Percentiles rank a stretch among this genome's conserved stretches.
Evolutionary conservation across 257 asterid species (phyloP).

Genomic region (Paraleonurus japonicus): DNA sequence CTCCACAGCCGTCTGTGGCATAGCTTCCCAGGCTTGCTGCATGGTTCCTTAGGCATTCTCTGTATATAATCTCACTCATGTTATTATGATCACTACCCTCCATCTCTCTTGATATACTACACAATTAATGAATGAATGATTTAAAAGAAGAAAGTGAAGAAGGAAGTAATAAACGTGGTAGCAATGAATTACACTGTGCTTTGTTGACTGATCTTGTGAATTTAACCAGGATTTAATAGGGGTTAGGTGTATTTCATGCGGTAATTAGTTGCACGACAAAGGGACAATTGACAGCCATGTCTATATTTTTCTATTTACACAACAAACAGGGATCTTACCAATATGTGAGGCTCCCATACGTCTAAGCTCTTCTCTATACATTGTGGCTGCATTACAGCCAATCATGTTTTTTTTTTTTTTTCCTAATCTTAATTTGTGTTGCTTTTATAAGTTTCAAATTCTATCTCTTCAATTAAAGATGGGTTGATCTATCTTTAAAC

Average conservation of each 20-base stretch:
- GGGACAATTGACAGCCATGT: not conserved
- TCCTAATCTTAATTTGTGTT: not conserved
- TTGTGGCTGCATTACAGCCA: not conserved
- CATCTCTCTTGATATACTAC: constrained; percentile 29
- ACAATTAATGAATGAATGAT: too few species aligned
- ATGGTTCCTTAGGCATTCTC: constrained; percentile 70
- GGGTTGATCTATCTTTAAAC: too few species aligned
- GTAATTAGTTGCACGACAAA: not conserved
- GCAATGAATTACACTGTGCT: constrained; percentile 39
- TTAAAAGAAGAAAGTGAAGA: too few species aligned
- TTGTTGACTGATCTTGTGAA: constrained; percentile 22
- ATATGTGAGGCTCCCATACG: not conserved
- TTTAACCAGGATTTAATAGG: not conserved
- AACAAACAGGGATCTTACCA: not conserved
- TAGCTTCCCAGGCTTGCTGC: constrained; percentile 84
- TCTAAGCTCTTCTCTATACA: not conserved
- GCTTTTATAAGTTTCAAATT: not conserved
- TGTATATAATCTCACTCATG: constrained; percentile 32
- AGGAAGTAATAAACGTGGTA: constrained; percentile 33
- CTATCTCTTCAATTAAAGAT: too few species aligned
- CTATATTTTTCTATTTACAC: too few species aligned
- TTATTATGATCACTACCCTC: constrained; percentile 38
- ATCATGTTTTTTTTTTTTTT: not conserved
- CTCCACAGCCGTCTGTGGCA: constrained; percentile 85
- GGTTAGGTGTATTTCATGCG: not conserved